Base-by-base conservation (phyloP, 1,284 basidiomycete genomes). In the Fomitopsis pinicola region DNA sequence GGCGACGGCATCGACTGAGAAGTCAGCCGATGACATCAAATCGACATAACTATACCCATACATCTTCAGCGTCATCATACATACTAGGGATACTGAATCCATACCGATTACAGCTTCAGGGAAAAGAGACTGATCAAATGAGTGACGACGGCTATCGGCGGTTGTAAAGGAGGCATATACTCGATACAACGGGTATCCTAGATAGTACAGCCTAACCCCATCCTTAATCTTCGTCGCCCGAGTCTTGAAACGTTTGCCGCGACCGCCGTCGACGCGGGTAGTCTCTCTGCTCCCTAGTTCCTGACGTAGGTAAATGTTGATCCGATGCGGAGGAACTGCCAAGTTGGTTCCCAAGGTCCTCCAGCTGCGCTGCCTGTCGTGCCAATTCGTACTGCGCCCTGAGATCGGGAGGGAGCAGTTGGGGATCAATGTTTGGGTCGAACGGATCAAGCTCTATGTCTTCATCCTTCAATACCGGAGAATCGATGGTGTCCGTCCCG, bases 371-470 rank as follows among this genome's bases (percentile, higher is more conserved):
- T 5, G 50, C 30, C n/a, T 12, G 19, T 14, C 52, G 52, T 5
- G 52, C 36, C 10, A 54, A 4, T 15, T 54, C 35, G 19, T 54
- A 54, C 22, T 54, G 52, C 52, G 19, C 17, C n/a, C 35, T 30
- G 26, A 28, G 46, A 12, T 54, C 56, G 42, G 46, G 19, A 7
- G 30, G 52, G 26, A 40, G 58, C 5, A 9, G 9, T 19, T 33
- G 28, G 9, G 19, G 53, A 55, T 55, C 42, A 12, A 59, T 19
- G n/a, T 42, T 52, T 2, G 52, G 58, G 33, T 59, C 58, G 10
- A 59, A 48, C 9, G 58, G 58, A 15, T 59, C 58, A 2, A 59
- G 58, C 42, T 59, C 58, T 1, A 54, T 36, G 15, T 59, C 22
- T 45, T 30, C 26, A 1, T 59, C 42, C 52, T 54, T 54, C 10